Evolutionary conservation across 1,284 basidiomycete genomes (phyloP).

Genomic region (Porogramme epimiltina): DNA sequence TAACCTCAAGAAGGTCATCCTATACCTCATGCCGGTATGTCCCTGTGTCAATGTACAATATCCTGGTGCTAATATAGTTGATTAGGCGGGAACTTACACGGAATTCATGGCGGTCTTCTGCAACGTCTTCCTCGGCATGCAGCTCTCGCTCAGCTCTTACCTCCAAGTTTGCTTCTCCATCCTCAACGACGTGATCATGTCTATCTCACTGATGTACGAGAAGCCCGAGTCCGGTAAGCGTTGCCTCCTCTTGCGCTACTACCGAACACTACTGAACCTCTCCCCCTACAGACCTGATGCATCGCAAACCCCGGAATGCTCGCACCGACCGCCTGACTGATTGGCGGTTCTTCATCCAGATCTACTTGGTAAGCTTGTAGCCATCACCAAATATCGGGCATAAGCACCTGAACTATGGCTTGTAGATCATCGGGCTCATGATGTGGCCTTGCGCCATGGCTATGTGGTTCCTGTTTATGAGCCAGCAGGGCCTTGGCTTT

Average conservation of each 20-base stretch:
- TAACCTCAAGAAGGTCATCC: conserved; percentile 61
- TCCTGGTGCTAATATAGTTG: no score
- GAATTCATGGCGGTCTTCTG: conserved; percentile 73
- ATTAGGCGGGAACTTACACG: conserved; percentile 48
- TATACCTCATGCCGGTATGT: conserved; percentile 49
- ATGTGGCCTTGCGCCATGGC: conserved; percentile 50
- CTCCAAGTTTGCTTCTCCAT: conserved; percentile 48
- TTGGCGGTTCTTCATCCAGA: conserved; percentile 57
- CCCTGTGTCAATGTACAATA: neutral
- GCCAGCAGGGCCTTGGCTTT: conserved; percentile 56
- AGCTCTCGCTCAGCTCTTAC: conserved; percentile 44
- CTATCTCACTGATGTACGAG: conserved; percentile 53
- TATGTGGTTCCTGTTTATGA: conserved; percentile 37
- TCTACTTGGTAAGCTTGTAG: conserved; percentile 58
- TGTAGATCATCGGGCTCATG: conserved; percentile 47
- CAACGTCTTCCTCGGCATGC: conserved; percentile 48
- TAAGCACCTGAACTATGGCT: no score
- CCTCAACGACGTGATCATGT: conserved; percentile 51
- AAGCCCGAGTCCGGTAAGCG: conserved; percentile 49
- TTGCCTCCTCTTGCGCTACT: no score
- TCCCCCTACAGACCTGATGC: conserved; percentile 40
- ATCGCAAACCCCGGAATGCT: conserved; percentile 65
- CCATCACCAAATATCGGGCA: no score
- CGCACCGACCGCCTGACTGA: conserved; percentile 55
- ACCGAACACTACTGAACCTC: no score